Conservation (phyloP, 1,284 basidiomycete genomes). For the Rhodotorula sp. region DNA sequence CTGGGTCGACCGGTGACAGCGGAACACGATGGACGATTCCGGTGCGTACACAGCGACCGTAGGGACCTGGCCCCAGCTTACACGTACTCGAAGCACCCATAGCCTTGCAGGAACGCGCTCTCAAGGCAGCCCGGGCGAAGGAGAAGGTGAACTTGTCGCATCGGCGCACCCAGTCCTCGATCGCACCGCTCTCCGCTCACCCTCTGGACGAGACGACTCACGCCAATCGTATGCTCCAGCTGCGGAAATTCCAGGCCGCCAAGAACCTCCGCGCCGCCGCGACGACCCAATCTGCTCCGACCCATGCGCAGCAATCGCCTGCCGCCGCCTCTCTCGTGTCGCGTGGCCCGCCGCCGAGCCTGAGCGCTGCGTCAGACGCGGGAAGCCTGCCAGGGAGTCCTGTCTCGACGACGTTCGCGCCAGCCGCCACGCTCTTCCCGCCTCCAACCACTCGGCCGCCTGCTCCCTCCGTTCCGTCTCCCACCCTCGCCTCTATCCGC, state of each 20-base stretch:
- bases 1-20: background rate
- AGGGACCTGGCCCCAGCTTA: no score
- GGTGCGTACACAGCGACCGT: background rate
- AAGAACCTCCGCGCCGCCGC: conserved; percentile 20
- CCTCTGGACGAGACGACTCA: conserved; percentile 17
- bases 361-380: background rate
- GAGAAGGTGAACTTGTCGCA: conserved; percentile 36
- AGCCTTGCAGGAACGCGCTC: conserved; percentile 36
- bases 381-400: no score
- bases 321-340: background rate
- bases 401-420: background rate
- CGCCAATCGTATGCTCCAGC: conserved; percentile 25
- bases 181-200: background rate
- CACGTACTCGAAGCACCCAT: background rate
- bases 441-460: background rate
- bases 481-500: background rate
- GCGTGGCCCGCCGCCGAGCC: background rate
- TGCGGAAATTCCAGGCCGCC: conserved; percentile 42
- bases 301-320: background rate
- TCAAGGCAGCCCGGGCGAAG: conserved; percentile 42
- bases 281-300: background rate
- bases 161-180: conserved; percentile 4
- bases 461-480: no score
- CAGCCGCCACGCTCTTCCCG: background rate
- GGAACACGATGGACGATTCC: background rate